A percentile compares a stretch with the other conserved stretches of the same genome.
Conservation (phyloP, 176 grass and related monocot species). For the Zoysia pacifica region DNA sequence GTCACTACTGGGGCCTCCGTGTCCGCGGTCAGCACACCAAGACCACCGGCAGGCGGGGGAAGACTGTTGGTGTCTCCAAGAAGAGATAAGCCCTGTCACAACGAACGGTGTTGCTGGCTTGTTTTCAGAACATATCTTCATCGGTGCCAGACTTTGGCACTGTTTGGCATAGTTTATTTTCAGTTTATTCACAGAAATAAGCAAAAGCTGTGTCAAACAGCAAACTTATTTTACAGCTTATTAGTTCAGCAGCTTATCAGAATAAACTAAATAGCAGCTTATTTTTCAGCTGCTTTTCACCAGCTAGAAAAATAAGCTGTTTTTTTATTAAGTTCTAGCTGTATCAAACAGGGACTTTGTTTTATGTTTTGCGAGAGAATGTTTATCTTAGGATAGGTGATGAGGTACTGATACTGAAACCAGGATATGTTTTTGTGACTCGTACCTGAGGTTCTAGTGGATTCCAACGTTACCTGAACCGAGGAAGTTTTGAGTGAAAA, state of each 20-base stretch:
- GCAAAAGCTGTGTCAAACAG: too few species aligned
- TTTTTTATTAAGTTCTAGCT: too few species aligned
- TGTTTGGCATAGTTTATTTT: too few species aligned
- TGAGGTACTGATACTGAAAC: neutral
- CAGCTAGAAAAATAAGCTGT: too few species aligned
- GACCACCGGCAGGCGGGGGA: slow-evolving; percentile 80
- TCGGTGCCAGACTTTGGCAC: neutral
- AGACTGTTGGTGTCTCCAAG: slow-evolving; percentile 89
- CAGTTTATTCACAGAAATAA: too few species aligned
- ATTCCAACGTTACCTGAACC: neutral
- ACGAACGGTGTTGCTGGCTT: neutral
- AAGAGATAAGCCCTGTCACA: slow-evolving; percentile 52
- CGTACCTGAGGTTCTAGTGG: neutral
- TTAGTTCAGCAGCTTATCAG: too few species aligned
- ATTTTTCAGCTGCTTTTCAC: too few species aligned
- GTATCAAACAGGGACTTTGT: too few species aligned
- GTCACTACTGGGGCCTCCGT: slow-evolving; percentile 82
- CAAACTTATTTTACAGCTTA: too few species aligned
- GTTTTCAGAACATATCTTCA: neutral
- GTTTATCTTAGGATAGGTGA: slow-evolving; percentile 32
- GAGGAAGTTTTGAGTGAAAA: neutral
- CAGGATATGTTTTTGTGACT: neutral
- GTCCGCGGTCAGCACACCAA: slow-evolving; percentile 85
- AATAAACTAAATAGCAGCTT: too few species aligned
- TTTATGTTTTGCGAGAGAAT: slow-evolving; percentile 3